Conservation (phyloP, 1,139 yeast species). For the Kodamaea suecica region DNA sequence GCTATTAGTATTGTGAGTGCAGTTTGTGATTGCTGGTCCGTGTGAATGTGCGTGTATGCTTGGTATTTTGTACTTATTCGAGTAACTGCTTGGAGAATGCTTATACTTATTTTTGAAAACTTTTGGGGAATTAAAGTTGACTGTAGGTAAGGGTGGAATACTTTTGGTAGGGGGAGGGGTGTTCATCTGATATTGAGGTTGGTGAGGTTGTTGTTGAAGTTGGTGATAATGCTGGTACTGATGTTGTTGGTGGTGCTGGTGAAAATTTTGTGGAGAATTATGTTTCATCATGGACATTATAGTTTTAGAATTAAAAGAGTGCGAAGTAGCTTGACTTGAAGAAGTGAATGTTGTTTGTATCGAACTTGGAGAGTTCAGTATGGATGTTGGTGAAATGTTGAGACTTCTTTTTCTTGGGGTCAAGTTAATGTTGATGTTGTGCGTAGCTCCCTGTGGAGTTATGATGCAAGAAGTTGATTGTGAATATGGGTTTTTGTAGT, state of each 20-base stretch:
- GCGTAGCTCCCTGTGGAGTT: slow-evolving; percentile 7
- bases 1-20: no score
- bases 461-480: slow-evolving; percentile 10
- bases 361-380: slow-evolving; percentile 8
- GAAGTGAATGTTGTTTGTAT: no score
- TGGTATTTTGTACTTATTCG: no score
- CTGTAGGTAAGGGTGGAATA: slow-evolving; percentile 8
- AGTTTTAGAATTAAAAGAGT: slow-evolving; percentile 7
- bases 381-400: slow-evolving; percentile 13
- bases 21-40: no score
- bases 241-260: no score
- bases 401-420: slow-evolving; percentile 14
- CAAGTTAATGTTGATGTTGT: slow-evolving; percentile 10
- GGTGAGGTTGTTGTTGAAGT: no score
- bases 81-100: not conserved
- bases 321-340: slow-evolving; percentile 3
- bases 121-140: slow-evolving; percentile 1
- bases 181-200: slow-evolving; percentile 9
- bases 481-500: slow-evolving; percentile 14
- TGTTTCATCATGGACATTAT: slow-evolving; percentile 8
- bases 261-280: slow-evolving; percentile 1
- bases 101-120: not conserved
- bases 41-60: no score
- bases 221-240: no score
- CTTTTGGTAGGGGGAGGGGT: slow-evolving; percentile 11